Base-by-base conservation (phyloP, 169 alveolate species). In the Cryptosporidium canis region DNA sequence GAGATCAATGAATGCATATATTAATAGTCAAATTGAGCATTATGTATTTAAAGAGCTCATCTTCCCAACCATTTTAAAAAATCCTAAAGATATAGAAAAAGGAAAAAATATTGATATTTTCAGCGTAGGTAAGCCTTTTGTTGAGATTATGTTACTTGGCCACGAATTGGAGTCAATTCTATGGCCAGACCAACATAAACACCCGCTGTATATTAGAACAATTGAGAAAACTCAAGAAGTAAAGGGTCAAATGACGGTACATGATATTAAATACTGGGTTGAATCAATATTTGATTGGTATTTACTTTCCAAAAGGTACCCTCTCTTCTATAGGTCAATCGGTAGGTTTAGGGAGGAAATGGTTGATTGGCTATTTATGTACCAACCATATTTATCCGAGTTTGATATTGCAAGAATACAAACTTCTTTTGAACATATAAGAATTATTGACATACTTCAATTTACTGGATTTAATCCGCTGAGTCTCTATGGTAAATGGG, bases 381-480 rank as follows among this genome's bases (percentile, higher is more conserved):
- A 58, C 31, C 51, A 14, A 8, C 1, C n/a, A 51, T 0, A 21
- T 18, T 51, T 33, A 2, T 21, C 24, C 35, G 63, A n/a, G 9
- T 14, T 21, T 51, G 63, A 51, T 3, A 18, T 8, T 51, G 64
- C 35, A 29, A 64, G 24, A 24, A 29, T 37, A 77, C 48, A 43
- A 12, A 77, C 61, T 41, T 77, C 87, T 21, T 29, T 77, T n/a
- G 55, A 21, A 58, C 31, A 58, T 24, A 61, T 77, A 21, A 77
- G 41, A 45, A 61, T 77, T n/a, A n/a, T 77, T 41, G 87, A 77
- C n/a, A 58, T 77, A 18, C 55, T 41, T 35, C 43, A 55, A 21
- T 77, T 77, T 24, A 39, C n/a, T 21, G 87, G 87, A 11, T 37
- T 21, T 48, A 77, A 77, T 77, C 87, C 87, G 11, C 33, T 39